phyloP scores from a whole-genome alignment of 345 rosid species.

The Sonneratia caseolaris region DNA sequence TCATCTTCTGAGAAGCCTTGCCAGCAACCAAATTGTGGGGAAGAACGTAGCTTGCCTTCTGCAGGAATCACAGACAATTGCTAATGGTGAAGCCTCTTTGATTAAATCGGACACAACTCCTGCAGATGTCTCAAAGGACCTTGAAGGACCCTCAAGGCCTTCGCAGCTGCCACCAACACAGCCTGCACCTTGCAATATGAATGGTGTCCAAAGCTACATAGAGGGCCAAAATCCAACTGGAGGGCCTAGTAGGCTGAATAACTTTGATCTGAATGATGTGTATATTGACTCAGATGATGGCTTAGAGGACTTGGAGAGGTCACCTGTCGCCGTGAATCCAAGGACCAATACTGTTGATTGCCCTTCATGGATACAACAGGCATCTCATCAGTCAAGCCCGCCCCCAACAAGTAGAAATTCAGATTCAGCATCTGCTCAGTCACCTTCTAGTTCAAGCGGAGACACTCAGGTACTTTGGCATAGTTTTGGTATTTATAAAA shows the following conservation, averaged over 20 bases:
- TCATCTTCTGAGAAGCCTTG: constrained; percentile 78
- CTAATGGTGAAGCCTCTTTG: constrained; percentile 31
- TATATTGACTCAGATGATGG: constrained; percentile 83
- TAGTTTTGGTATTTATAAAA: not conserved
- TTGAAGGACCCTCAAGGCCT: constrained; percentile 32
- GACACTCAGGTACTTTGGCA: constrained; percentile 60
- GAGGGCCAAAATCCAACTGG: constrained; percentile 34
- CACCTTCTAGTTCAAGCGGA: constrained; percentile 91
- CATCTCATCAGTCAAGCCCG: constrained; percentile 89
- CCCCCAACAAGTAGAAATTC: constrained; percentile 92
- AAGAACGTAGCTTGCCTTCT: constrained; percentile 52
- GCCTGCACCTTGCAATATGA: constrained; percentile 9
- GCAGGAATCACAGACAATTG: constrained; percentile 47
- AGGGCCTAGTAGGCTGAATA: constrained; percentile 53
- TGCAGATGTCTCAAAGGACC: constrained; percentile 39
- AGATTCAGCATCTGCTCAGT: constrained; percentile 92
- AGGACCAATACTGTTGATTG: constrained; percentile 64
- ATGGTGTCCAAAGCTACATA: constrained; percentile 11
- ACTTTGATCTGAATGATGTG: constrained; percentile 84
- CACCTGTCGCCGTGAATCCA: constrained; percentile 47
- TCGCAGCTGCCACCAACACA: constrained; percentile 30
- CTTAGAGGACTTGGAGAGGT: constrained; percentile 65
- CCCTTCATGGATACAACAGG: constrained; percentile 74
- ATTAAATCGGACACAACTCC: constrained; percentile 39
- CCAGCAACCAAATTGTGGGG: constrained; percentile 44